A percentile compares a stretch with the other conserved stretches of the same genome.
These are phyloP conservation scores for Talaromyces islandicus DNA, from an alignment of 2,329 filamentous ascomycete genomes.

Conservation along the genomic window DNA sequence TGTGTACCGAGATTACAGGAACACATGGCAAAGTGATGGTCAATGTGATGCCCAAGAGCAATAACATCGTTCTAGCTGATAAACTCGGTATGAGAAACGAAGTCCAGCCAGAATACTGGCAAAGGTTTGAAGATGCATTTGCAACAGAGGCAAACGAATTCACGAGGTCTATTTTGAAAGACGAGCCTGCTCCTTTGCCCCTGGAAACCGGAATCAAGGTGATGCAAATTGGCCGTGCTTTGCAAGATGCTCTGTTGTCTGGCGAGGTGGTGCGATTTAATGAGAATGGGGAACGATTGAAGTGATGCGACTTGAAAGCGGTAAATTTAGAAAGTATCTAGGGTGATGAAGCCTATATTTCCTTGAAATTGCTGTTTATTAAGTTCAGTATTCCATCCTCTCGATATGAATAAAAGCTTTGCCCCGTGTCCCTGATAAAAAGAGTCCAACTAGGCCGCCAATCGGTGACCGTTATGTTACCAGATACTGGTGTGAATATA, in stretches of 20 bases:
- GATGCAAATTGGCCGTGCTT: constrained; percentile 23
- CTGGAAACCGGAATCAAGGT: constrained; percentile 52
- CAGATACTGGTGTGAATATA: no score
- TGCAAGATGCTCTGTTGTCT: not conserved
- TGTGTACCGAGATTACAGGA: constrained; percentile 62
- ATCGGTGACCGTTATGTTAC: no score
- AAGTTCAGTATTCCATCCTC: no score
- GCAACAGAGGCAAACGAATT: constrained; percentile 60
- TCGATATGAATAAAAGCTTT: no score
- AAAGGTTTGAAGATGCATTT: constrained; percentile 57
- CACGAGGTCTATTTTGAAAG: constrained; percentile 52
- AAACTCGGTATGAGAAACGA: constrained; percentile 51
- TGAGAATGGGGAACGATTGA: not conserved
- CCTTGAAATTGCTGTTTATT: no score
- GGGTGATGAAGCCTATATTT: no score
- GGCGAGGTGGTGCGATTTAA: not conserved
- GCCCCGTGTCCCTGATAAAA: no score
- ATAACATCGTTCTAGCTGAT: constrained; percentile 53
- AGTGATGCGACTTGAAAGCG: no score
- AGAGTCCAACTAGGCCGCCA: no score
- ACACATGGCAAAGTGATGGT: constrained; percentile 59
- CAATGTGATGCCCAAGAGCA: constrained; percentile 52
- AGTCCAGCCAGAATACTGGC: constrained; percentile 57
- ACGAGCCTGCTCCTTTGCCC: constrained; percentile 51
- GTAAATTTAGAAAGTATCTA: no score